phyloP scores from a whole-genome alignment of 495 filamentous ascomycete genomes.

The Collariella sp. region DNA sequence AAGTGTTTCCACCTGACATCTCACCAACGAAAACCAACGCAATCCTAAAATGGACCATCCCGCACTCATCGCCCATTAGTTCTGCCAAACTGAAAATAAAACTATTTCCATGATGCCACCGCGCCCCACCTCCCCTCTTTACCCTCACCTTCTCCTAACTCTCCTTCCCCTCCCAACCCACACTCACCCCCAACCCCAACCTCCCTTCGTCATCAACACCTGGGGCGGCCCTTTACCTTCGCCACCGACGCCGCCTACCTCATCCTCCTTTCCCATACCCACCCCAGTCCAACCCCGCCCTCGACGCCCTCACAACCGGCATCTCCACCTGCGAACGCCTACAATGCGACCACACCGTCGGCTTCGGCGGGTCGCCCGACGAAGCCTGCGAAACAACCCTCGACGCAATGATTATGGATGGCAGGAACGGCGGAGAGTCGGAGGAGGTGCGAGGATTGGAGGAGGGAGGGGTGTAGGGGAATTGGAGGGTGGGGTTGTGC shows the following conservation, averaged over 20 bases:
- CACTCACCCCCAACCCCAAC: constrained; percentile 14
- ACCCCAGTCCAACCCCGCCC: constrained; percentile 21
- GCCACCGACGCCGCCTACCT: constrained; percentile 40
- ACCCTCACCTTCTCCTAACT: too few species aligned
- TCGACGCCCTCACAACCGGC: constrained; percentile 38
- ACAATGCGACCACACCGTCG: constrained; percentile 41
- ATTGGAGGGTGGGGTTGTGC: constrained; percentile 35
- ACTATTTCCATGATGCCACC: too few species aligned
- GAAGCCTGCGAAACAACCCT: constrained; percentile 43
- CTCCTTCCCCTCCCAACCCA: too few species aligned
- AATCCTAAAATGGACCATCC: too few species aligned
- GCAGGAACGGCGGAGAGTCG: constrained; percentile 32
- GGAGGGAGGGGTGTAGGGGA: constrained; percentile 25
- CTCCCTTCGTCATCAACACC: constrained; percentile 41
- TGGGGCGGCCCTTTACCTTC: constrained; percentile 40
- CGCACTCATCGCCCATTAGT: too few species aligned
- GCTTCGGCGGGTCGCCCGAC: constrained; percentile 41
- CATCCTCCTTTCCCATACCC: constrained; percentile 10
- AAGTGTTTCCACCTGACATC: too few species aligned
- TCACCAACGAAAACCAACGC: too few species aligned
- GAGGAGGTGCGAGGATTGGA: constrained; percentile 32
- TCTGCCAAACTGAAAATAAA: too few species aligned
- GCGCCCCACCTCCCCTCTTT: too few species aligned
- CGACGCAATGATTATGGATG: constrained; percentile 42
- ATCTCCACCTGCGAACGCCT: constrained; percentile 38